Evolutionary conservation across 257 asterid genomes (phyloP).

Genomic region (Sherardia arvensis): DNA sequence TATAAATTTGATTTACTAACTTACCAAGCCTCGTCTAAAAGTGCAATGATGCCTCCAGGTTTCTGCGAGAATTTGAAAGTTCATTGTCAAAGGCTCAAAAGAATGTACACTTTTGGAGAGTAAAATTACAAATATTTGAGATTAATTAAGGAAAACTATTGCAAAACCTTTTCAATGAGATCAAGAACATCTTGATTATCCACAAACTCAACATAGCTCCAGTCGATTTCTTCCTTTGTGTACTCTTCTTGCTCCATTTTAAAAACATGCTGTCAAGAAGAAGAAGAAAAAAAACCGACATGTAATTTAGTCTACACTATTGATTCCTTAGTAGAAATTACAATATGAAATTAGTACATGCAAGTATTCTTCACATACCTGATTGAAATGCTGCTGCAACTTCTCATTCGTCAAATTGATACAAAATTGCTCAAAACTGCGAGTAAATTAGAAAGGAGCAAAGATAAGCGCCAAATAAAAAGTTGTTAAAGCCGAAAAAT

Average conservation of each 20-base stretch:
- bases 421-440: conserved; percentile 97
- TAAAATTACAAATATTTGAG: not conserved
- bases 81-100: conserved; percentile 4
- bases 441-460: conserved; percentile 5
- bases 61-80: conserved; percentile 40
- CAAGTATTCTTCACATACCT: conserved; percentile 32
- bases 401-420: conserved; percentile 94
- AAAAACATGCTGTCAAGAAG: conserved; percentile 65
- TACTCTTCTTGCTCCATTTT: conserved; percentile 98
- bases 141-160: not conserved
- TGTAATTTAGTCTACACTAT: not conserved
- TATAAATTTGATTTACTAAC: conserved; percentile 11
- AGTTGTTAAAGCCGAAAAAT: not conserved
- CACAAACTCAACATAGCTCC: conserved; percentile 83
- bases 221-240: conserved; percentile 78
- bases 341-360: conserved; percentile 2
- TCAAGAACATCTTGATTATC: conserved; percentile 94
- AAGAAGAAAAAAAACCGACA: not conserved
- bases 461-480: not conserved
- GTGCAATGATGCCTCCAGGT: conserved; percentile 95
- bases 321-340: too few species aligned
- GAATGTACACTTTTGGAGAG: not conserved
- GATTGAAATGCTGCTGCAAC: conserved; percentile 93
- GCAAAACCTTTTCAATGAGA: conserved; percentile 77
- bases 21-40: conserved; percentile 96